Conservation (phyloP, 495 filamentous ascomycete genomes). For the Penicillium atrosanguineum region DNA sequence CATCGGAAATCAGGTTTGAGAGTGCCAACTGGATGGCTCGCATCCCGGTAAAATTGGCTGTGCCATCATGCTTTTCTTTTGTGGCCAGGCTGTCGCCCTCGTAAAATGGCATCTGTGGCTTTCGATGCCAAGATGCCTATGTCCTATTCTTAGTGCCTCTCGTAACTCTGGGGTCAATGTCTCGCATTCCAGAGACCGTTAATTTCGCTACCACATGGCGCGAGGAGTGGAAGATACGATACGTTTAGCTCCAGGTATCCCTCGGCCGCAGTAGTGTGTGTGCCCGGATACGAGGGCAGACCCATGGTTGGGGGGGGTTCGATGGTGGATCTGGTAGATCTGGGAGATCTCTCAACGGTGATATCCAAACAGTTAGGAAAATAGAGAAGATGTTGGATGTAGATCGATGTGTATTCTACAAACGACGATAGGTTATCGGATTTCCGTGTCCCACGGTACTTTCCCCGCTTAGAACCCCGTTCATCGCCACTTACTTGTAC, state of each 20-base stretch:
- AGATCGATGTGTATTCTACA: neutral
- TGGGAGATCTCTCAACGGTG: slow-evolving; percentile 27
- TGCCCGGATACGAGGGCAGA: slow-evolving; percentile 4
- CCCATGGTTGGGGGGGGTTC: slow-evolving; percentile 1
- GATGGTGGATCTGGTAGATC: neutral
- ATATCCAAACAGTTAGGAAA: neutral
- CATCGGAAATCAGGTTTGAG: neutral
- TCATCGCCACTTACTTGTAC: neutral
- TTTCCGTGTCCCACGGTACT: neutral
- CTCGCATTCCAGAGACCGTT: neutral
- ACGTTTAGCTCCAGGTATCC: neutral
- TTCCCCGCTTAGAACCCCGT: neutral
- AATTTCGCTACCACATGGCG: slow-evolving; percentile 1
- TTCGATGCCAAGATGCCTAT: neutral
- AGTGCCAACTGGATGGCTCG: slow-evolving; percentile 3
- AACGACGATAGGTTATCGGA: neutral
- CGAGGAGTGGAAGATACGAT: neutral
- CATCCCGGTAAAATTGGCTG: slow-evolving; percentile 9
- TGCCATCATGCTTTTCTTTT: neutral
- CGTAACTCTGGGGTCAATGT: neutral
- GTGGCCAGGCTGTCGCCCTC: neutral
- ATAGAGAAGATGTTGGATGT: neutral
- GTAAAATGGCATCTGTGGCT: neutral
- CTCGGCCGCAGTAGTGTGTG: neutral
- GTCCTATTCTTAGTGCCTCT: neutral